These are phyloP conservation scores for Botryotinia narcissicola DNA, from an alignment of 2,329 filamentous ascomycete species.

Conservation along the genomic window DNA sequence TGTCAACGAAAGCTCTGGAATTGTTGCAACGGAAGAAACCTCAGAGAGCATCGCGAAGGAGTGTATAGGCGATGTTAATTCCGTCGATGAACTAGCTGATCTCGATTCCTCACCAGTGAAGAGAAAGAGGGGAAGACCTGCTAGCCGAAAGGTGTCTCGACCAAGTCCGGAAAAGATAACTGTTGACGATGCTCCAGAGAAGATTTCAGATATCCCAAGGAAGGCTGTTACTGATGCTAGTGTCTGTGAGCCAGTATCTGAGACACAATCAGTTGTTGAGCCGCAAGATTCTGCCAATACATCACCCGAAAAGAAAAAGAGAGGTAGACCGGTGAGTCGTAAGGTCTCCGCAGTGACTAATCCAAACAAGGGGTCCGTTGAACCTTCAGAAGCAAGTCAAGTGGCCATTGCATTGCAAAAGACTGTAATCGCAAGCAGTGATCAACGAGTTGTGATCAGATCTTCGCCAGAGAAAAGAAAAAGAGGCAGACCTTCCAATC, in stretches of 20 bases:
- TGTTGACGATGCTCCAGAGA: background rate
- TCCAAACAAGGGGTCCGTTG: background rate
- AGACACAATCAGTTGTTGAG: background rate
- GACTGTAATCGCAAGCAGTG: background rate
- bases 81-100: background rate
- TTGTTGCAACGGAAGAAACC: background rate
- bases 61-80: background rate
- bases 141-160: background rate
- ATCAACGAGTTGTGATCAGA: background rate
- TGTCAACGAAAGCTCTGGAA: background rate
- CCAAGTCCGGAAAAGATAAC: background rate
- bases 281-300: background rate
- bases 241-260: background rate
- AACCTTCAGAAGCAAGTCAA: background rate
- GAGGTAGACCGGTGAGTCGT: background rate
- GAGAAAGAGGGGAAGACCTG: constrained; percentile 3
- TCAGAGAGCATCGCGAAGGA: background rate
- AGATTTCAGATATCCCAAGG: background rate
- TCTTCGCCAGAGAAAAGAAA: constrained; percentile 3
- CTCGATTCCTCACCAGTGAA: background rate
- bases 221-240: background rate
- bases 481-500: background rate
- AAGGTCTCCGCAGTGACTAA: background rate
- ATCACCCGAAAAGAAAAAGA: background rate
- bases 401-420: background rate